Evolutionary conservation across 164 flowering plant genomes (phyloP).

Genomic region (Vitis cinerea): DNA sequence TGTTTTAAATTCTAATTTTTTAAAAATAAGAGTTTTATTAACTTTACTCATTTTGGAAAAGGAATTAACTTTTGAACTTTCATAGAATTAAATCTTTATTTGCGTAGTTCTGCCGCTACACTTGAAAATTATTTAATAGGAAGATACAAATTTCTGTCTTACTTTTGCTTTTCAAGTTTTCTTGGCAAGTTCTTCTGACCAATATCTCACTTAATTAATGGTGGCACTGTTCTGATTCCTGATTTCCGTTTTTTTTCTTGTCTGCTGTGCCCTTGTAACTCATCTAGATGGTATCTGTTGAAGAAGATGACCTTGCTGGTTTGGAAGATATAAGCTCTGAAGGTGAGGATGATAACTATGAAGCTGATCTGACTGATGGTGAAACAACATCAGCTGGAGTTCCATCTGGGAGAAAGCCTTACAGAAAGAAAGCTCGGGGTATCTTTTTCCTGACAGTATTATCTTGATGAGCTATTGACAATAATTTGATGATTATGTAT

Average conservation of each 20-base stretch:
- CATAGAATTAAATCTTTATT: too few species aligned
- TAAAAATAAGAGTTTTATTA: not conserved
- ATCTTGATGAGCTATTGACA: not conserved
- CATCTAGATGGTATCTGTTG: slow-evolving; percentile 89
- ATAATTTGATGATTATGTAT: not conserved
- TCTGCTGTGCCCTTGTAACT: not conserved
- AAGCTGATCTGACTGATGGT: slow-evolving; percentile 77
- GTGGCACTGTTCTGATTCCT: not conserved
- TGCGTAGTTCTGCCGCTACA: too few species aligned
- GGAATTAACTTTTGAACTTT: not conserved
- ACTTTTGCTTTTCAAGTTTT: not conserved
- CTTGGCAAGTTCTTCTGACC: not conserved
- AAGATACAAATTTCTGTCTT: too few species aligned
- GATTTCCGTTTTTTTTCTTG: not conserved
- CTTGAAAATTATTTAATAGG: too few species aligned
- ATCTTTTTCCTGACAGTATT: slow-evolving; percentile 8
- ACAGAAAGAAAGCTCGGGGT: slow-evolving; percentile 72
- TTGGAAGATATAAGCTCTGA: slow-evolving; percentile 92
- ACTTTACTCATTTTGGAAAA: not conserved
- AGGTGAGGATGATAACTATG: slow-evolving; percentile 84
- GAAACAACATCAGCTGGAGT: slow-evolving; percentile 47
- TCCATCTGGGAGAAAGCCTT: slow-evolving; percentile 46
- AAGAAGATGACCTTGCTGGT: slow-evolving; percentile 97
- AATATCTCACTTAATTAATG: not conserved
- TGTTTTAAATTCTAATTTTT: too few species aligned